Evolutionary conservation across 176 grass and related monocot species (phyloP).

Genomic region (Eragrostis nindensis): DNA sequence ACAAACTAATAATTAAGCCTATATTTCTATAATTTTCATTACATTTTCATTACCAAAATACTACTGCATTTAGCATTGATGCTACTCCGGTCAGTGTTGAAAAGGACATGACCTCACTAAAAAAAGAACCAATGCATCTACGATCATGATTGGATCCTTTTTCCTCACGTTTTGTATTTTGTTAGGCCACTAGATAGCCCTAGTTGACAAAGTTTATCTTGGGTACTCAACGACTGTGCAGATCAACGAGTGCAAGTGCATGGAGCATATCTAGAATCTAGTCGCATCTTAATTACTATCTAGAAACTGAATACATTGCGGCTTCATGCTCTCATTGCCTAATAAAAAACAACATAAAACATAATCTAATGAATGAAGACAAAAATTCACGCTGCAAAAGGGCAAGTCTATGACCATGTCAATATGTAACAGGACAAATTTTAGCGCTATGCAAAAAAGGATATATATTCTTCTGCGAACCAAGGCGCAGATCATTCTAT

Average conservation of each 20-base stretch:
- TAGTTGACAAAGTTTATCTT: constrained; percentile 6
- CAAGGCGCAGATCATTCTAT: constrained; percentile 11
- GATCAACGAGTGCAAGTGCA: constrained; percentile 4
- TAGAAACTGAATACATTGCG: neutral
- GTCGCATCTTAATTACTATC: neutral
- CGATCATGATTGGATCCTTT: constrained; percentile 4
- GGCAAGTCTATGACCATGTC: neutral
- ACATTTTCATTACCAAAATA: neutral
- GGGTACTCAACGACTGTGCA: neutral
- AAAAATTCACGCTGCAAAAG: neutral
- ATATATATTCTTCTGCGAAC: constrained; percentile 24
- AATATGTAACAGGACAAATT: neutral
- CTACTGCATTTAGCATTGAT: neutral
- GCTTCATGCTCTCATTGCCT: constrained; percentile 22
- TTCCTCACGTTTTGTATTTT: constrained; percentile 29
- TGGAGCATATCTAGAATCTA: neutral
- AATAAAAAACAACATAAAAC: neutral
- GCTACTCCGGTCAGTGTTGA: neutral
- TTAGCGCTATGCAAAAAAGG: constrained; percentile 14
- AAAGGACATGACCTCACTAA: constrained; percentile 35
- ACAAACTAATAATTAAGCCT: neutral
- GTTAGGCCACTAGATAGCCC: neutral
- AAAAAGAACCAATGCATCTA: constrained; percentile 17
- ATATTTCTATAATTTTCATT: neutral
- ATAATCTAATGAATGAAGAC: neutral